Percentiles rank a stretch among this genome's conserved stretches.
These are phyloP conservation scores for Tolypocladium amazonense DNA, from an alignment of 2,329 filamentous ascomycete genomes.

Conservation along the genomic window DNA sequence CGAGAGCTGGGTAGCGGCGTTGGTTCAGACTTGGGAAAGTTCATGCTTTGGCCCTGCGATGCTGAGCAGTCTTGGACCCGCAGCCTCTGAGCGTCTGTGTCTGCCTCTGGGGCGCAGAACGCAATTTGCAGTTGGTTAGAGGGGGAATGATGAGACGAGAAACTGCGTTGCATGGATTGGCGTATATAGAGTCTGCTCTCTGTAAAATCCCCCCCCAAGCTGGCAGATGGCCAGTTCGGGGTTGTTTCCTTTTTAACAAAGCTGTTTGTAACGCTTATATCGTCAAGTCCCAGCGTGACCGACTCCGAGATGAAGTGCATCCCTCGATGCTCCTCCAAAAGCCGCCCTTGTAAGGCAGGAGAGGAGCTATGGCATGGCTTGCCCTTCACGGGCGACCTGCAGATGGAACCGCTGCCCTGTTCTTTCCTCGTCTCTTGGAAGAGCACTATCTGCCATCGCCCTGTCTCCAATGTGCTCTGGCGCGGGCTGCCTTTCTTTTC, in stretches of 20 bases:
- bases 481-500: not conserved
- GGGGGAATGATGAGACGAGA: constrained; percentile 2
- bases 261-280: not conserved
- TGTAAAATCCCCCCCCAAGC: constrained; percentile 1
- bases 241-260: not conserved
- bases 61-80: constrained; percentile 37
- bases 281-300: not conserved
- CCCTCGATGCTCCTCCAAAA: not conserved
- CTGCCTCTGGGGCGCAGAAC: not conserved
- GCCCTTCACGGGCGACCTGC: too few species aligned
- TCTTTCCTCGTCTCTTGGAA: not conserved
- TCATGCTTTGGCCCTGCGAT: constrained; percentile 20
- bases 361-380: not conserved
- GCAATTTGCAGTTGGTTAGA: constrained; percentile 1
- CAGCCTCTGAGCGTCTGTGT: constrained; percentile 24
- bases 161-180: constrained; percentile 2
- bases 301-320: too few species aligned
- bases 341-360: not conserved
- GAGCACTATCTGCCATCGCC: not conserved
- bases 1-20: constrained; percentile 6
- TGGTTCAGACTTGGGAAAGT: constrained; percentile 3
- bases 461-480: not conserved
- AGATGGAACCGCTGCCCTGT: not conserved
- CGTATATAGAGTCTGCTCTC: constrained; percentile 1
- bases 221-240: not conserved